Base-by-base conservation (phyloP, 2,329 filamentous ascomycete species). In the Neoarthrinium moseri region DNA sequence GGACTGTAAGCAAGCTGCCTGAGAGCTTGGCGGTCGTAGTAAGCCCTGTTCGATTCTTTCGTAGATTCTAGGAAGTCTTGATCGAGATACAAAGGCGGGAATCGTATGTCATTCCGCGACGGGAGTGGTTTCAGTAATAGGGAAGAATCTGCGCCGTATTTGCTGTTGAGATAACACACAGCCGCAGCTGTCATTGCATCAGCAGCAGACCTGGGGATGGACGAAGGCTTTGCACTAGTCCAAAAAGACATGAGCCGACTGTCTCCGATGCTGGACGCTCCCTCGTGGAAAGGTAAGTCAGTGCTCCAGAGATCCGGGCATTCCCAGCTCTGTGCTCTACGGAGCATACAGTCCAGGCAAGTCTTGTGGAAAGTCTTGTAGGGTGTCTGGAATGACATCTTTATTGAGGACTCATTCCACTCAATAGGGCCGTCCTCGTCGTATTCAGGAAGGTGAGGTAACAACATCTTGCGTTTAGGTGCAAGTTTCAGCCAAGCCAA, bases 41-140 rank as follows among this genome's bases (percentile, higher is more conserved):
- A n/a, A n/a, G n/a, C n/a, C n/a, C n/a, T n/a, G 15, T 29, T 49
- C 11, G 61, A 26, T 32, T 35, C 57, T 35, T 4, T 39, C 29
- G 20, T 26, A 22, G 13, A 54, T 47, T 43, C 53, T 6, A 51
- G 55, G 43, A 45, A 53, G 38, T 35, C 33, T 50, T 34, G 15
- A 50, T 52, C 49, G 3, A 61, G 48, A 21, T 47, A 53, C 23
- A 60, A 26, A 3, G 53, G 51, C 7, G 57, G 57, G 29, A 55
- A 56, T 7, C 57, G 49, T 13, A 32, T 10, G 18, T 54, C 50
- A 3, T 46, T 27, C 18, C 24, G 12, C 5, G 49, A 49, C 2
- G 55, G 57, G 37, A 52, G 56, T 6, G 53, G 50, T 29, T 49
- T 29, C 24, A 47, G 35, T 4, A 60, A 41, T 5, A 56, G 33